phyloP scores from a whole-genome alignment of 176 grass and related monocot genomes.

The Melocanna baccifera region DNA sequence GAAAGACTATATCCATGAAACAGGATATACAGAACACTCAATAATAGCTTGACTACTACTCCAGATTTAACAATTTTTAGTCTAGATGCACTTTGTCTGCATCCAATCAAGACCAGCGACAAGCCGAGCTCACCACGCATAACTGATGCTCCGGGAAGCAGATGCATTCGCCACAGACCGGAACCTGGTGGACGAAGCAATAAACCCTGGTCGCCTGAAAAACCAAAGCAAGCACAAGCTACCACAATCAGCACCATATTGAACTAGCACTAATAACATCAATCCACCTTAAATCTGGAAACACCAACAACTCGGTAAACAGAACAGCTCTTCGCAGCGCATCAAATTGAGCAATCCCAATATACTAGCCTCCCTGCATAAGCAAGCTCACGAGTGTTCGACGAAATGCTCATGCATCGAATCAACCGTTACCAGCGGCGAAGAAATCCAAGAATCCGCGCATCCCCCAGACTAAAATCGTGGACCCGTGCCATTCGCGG shows the following conservation, averaged over 20 bases:
- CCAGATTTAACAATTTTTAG: not conserved
- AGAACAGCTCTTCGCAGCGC: not conserved
- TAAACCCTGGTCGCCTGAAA: conserved; percentile 94
- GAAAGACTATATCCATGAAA: conserved; percentile 10
- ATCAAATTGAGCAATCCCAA: not conserved
- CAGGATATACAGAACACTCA: not conserved
- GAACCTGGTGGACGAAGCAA: conserved; percentile 96
- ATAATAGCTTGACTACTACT: not conserved
- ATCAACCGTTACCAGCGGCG: not conserved
- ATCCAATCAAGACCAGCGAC: not conserved
- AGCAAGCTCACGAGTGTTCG: not conserved
- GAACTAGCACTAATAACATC: not conserved
- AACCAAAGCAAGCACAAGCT: not conserved
- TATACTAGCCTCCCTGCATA: not conserved
- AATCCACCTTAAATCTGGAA: not conserved
- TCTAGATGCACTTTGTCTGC: not conserved
- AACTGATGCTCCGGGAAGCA: conserved; percentile 92
- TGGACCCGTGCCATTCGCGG: not conserved
- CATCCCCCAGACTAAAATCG: not conserved
- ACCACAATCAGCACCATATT: conserved; percentile 16
- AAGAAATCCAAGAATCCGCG: not conserved
- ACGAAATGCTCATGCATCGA: not conserved
- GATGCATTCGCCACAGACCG: conserved; percentile 95
- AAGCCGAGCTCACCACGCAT: conserved; percentile 68
- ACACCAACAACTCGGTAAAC: conserved; percentile 13